A percentile compares a stretch with the other conserved stretches of the same genome.
Conservation (phyloP, 1,139 yeast species). For the Debaryomyces sp. region DNA sequence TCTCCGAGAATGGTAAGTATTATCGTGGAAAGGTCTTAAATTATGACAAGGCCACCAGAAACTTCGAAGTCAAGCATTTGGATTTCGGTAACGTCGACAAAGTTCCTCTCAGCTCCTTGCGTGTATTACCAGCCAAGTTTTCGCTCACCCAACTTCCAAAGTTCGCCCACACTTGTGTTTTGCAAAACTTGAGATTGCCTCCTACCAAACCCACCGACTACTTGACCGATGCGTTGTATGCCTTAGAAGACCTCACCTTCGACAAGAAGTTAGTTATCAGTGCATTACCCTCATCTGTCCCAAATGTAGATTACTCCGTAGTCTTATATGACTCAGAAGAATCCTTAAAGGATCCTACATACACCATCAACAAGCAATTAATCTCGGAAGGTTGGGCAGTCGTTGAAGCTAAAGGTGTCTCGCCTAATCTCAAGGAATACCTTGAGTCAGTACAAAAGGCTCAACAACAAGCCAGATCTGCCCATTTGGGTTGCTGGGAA, state of each 20-base stretch:
- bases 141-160: conserved; percentile 44
- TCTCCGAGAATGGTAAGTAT: conserved; percentile 55
- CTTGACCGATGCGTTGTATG: conserved; percentile 58
- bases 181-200: conserved; percentile 63
- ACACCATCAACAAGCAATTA: conserved; percentile 65
- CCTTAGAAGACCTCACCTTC: conserved; percentile 55
- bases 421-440: conserved; percentile 34
- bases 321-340: conserved; percentile 65
- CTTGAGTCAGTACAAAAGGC: conserved; percentile 43
- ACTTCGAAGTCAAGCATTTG: conserved; percentile 58
- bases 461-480: conserved; percentile 52
- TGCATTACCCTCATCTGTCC: conserved; percentile 45
- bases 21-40: conserved; percentile 62
- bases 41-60: conserved; percentile 49
- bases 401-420: conserved; percentile 42
- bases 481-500: conserved; percentile 76
- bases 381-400: conserved; percentile 69
- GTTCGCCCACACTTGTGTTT: conserved; percentile 59
- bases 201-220: conserved; percentile 62
- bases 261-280: conserved; percentile 64
- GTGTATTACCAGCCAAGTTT: conserved; percentile 59
- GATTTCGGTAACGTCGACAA: conserved; percentile 67
- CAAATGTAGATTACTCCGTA: conserved; percentile 48
- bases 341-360: conserved; percentile 56
- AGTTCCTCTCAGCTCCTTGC: conserved; percentile 49